Evolutionary conservation across 352 stramenopile species (phyloP).

Genomic region (Phytophthora sansomeana): DNA sequence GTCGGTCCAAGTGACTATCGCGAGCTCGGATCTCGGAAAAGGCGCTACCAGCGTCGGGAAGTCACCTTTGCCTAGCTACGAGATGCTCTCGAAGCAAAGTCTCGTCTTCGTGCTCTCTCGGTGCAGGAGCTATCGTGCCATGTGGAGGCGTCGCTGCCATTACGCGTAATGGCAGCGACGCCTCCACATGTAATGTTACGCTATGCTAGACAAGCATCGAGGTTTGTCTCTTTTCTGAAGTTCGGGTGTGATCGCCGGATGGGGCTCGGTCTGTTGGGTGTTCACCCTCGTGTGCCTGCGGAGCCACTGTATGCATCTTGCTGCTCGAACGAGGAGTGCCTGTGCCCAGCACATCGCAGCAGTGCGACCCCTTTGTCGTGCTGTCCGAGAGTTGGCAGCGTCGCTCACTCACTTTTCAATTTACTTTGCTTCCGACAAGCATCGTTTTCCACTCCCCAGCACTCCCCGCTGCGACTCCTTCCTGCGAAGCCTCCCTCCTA

Average conservation of each 20-base stretch:
- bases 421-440: conserved; percentile 37
- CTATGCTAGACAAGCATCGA: conserved; percentile 26
- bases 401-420: conserved; percentile 35
- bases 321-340: conserved; percentile 22
- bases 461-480: conserved; percentile 15
- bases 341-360: conserved; percentile 11
- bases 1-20: conserved; percentile 21
- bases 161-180: conserved; percentile 20
- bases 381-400: conserved; percentile 16
- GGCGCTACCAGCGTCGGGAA: conserved; percentile 11
- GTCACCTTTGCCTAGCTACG: not conserved
- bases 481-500: too few relatives aligned
- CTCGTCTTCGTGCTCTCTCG: conserved; percentile 19
- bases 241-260: conserved; percentile 21
- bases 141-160: conserved; percentile 18
- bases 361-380: conserved; percentile 7
- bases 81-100: conserved; percentile 3
- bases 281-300: conserved; percentile 24
- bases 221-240: conserved; percentile 25
- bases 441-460: conserved; percentile 23
- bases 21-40: conserved; percentile 27
- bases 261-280: conserved; percentile 35
- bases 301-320: conserved; percentile 24
- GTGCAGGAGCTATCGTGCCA: conserved; percentile 31
- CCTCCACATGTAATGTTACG: conserved; percentile 26